Conservation (phyloP, 1,139 yeast genomes). For the Yamadazyma epiphylla region DNA sequence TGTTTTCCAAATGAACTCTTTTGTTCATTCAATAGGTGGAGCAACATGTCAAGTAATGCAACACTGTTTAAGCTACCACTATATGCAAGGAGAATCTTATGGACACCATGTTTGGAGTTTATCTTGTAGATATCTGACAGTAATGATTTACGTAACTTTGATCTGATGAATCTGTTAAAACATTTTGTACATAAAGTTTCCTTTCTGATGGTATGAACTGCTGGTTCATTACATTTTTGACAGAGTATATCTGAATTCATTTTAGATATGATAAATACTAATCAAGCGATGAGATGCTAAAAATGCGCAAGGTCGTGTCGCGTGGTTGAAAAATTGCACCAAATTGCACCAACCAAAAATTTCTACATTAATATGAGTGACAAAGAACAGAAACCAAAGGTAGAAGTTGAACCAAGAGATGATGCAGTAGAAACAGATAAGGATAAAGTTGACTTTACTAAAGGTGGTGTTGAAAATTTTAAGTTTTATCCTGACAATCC, state of each 20-base stretch:
- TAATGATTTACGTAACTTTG: conserved; percentile 80
- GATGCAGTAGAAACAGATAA: conserved; percentile 40
- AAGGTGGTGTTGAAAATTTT: conserved; percentile 48
- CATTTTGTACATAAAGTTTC: conserved; percentile 72
- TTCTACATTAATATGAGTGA: too few species aligned
- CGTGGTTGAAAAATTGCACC: too few species aligned
- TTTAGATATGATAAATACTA: conserved; percentile 1
- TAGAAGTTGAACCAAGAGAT: conserved; percentile 2
- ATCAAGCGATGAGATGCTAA: conserved; percentile 2
- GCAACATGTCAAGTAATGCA: conserved; percentile 63
- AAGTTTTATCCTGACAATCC: conserved; percentile 87
- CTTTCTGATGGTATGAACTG: conserved; percentile 57
- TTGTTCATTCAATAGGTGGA: conserved; percentile 62
- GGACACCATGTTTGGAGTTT: conserved; percentile 26
- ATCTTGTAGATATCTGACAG: conserved; percentile 66
- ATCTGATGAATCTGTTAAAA: conserved; percentile 65
- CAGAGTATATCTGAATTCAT: conserved; percentile 14
- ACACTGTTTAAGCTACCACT: conserved; percentile 68
- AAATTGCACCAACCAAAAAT: too few species aligned
- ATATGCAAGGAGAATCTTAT: conserved; percentile 54
- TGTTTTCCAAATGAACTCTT: conserved; percentile 57
- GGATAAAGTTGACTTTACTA: conserved; percentile 53
- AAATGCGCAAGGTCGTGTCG: too few species aligned
- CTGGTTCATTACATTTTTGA: conserved; percentile 50
- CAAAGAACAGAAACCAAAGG: background rate